These are phyloP conservation scores for Filosporella fistucella DNA, from an alignment of 495 filamentous ascomycete genomes.

Conservation along the genomic window DNA sequence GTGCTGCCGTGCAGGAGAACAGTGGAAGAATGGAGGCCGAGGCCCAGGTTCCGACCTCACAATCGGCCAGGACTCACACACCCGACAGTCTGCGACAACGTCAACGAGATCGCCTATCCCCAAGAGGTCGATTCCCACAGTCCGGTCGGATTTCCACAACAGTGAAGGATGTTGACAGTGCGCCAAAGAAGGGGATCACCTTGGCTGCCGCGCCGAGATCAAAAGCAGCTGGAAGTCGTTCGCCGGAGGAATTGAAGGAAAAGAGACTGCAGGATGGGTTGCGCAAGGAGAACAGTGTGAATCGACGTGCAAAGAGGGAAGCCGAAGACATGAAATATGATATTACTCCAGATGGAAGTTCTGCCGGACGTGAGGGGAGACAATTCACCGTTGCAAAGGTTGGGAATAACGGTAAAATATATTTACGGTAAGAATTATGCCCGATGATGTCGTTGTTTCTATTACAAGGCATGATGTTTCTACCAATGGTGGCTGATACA, in stretches of 20 bases:
- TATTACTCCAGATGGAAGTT: conserved; percentile 37
- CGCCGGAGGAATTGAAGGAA: conserved; percentile 13
- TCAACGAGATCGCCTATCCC: conserved; percentile 24
- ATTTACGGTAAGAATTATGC: conserved; percentile 67
- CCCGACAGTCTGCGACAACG: conserved; percentile 24
- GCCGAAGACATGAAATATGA: conserved; percentile 36
- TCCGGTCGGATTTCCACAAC: conserved; percentile 11
- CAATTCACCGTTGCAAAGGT: conserved; percentile 94
- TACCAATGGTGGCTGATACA: conserved; percentile 9
- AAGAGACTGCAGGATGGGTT: conserved; percentile 20
- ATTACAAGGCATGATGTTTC: background rate
- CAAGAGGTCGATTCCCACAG: conserved; percentile 19
- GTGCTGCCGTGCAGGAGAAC: background rate
- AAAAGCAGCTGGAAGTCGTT: conserved; percentile 10
- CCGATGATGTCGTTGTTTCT: conserved; percentile 8
- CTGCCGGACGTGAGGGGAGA: conserved; percentile 53
- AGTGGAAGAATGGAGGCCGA: conserved; percentile 11
- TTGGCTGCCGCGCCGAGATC: conserved; percentile 17
- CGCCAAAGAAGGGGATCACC: conserved; percentile 8
- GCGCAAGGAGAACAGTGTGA: conserved; percentile 22
- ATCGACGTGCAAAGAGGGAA: conserved; percentile 17
- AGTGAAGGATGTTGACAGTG: conserved; percentile 6
- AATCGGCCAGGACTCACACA: conserved; percentile 9
- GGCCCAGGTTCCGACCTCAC: conserved; percentile 11
- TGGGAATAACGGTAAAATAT: conserved; percentile 89